Conservation (phyloP, 2,329 filamentous ascomycete genomes). For the Hymenoscyphus salicellus region DNA sequence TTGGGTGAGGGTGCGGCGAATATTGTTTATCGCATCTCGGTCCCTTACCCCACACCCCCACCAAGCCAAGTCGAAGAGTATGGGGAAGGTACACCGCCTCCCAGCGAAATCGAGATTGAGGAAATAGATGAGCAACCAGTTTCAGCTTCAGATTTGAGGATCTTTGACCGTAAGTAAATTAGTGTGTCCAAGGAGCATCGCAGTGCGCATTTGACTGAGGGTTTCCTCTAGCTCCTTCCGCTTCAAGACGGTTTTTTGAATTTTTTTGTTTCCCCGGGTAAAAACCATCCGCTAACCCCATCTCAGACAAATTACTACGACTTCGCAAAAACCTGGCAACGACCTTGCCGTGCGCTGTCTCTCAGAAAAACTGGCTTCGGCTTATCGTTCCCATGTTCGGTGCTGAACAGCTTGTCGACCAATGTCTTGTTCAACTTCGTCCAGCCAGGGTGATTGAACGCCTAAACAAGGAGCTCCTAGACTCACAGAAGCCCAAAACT, state of each 20-base stretch:
- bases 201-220: neutral
- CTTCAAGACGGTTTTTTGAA: neutral
- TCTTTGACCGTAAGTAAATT: conserved; percentile 17
- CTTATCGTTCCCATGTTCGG: conserved; percentile 56
- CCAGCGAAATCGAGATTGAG: conserved; percentile 24
- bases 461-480: conserved; percentile 53
- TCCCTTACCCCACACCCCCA: conserved; percentile 27
- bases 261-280: too few relatives aligned
- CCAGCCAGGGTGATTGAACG: conserved; percentile 41
- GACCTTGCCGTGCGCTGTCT: conserved; percentile 43
- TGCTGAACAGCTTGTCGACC: conserved; percentile 51
- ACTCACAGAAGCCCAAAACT: conserved; percentile 22
- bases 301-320: conserved; percentile 53
- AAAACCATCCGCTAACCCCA: conserved; percentile 13
- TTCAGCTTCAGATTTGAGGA: neutral
- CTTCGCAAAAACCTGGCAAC: conserved; percentile 56
- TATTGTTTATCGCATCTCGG: conserved; percentile 63
- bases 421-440: conserved; percentile 51
- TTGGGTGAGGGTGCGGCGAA: conserved; percentile 73
- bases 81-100: conserved; percentile 27
- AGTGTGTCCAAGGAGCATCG: neutral
- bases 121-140: neutral
- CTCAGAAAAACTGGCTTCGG: conserved; percentile 47
- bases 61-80: conserved; percentile 39
- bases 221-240: neutral